phyloP scores from a whole-genome alignment of 2,329 filamentous ascomycete genomes.

The Aspergillus ochraceus region DNA sequence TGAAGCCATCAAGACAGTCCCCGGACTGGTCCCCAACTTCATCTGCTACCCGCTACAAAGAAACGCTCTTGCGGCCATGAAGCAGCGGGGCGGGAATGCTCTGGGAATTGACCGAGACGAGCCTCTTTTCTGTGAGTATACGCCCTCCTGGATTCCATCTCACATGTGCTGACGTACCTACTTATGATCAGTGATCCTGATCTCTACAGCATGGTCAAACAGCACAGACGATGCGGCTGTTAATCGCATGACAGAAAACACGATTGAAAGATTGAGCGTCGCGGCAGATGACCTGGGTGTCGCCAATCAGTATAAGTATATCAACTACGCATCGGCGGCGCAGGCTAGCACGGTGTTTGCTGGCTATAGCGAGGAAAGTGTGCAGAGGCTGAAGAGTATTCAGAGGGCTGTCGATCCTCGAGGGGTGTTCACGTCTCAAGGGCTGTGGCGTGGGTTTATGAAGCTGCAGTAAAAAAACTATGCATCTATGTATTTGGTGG shows the following conservation, averaged over 20 bases:
- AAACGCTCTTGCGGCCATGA: conserved; percentile 16
- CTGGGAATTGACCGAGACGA: conserved; percentile 18
- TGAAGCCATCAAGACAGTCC: conserved; percentile 6
- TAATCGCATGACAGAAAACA: conserved; percentile 13
- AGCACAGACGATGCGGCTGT: conserved; percentile 6
- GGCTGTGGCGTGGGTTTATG: conserved; percentile 13
- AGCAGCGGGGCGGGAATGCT: conserved; percentile 19
- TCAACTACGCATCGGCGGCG: conserved; percentile 42
- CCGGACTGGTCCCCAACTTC: conserved; percentile 12
- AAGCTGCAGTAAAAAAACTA: conserved; percentile 5
- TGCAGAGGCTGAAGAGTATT: conserved; percentile 30
- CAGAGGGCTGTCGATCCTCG: conserved; percentile 40
- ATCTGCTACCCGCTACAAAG: conserved; percentile 13
- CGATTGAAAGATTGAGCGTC: conserved; percentile 8
- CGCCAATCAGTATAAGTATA: conserved; percentile 35
- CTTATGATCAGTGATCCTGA: conserved; percentile 8
- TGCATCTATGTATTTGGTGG: too few species aligned
- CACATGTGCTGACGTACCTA: neutral
- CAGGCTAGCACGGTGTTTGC: conserved; percentile 37
- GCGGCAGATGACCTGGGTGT: conserved; percentile 25
- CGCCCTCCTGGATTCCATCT: neutral
- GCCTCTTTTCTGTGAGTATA: conserved; percentile 12
- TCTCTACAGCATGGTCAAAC: conserved; percentile 15
- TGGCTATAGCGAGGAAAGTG: conserved; percentile 39
- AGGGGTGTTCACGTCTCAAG: conserved; percentile 31